Conservation (phyloP, 2,329 filamentous ascomycete species). For the Colletotrichum acutatum region DNA sequence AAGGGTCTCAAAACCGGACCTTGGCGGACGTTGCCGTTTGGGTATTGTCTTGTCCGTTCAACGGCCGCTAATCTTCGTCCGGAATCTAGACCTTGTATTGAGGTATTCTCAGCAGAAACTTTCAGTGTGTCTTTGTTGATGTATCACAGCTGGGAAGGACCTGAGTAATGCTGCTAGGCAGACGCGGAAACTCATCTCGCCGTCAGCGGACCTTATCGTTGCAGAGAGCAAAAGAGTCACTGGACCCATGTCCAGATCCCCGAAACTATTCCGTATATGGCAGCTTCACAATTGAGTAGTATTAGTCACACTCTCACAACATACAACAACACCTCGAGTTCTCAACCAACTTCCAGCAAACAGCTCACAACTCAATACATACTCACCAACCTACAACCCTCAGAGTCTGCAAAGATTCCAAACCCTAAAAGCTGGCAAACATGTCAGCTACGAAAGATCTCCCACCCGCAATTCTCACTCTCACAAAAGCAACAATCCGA, state of each 20-base stretch:
- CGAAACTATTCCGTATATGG: not conserved
- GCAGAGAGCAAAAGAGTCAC: slow-evolving; percentile 9
- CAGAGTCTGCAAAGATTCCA: no score
- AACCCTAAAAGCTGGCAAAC: not conserved
- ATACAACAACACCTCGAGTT: not conserved
- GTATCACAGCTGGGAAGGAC: no score
- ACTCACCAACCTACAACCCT: not conserved
- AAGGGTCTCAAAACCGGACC: not conserved
- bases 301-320: not conserved
- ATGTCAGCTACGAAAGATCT: slow-evolving; percentile 4
- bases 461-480: slow-evolving; percentile 16
- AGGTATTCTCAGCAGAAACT: no score
- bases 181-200: not conserved
- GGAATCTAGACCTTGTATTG: no score
- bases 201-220: not conserved
- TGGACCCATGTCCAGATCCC: not conserved
- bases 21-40: not conserved
- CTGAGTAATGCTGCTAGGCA: not conserved
- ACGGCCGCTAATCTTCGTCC: no score
- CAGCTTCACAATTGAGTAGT: not conserved
- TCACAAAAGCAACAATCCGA: slow-evolving; percentile 48
- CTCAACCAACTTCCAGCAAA: not conserved
- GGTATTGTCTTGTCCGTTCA: no score
- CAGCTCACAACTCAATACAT: not conserved
- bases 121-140: no score